phyloP scores from a whole-genome alignment of 306 rosid species.

The Inga leiocalycina region DNA sequence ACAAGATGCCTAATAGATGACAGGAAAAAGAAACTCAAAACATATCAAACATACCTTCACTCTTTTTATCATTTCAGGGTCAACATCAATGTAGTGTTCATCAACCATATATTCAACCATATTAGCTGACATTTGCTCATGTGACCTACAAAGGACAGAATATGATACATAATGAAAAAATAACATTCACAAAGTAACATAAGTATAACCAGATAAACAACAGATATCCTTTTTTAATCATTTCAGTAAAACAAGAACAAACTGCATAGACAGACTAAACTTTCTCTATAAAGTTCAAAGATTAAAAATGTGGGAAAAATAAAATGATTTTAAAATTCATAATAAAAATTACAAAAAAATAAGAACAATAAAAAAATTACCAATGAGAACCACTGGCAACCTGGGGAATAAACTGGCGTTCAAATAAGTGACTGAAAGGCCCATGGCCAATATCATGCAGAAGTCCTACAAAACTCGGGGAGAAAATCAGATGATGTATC shows the following conservation, averaged over 20 bases:
- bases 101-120: constrained; percentile 83
- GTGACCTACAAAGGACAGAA: constrained; percentile 64
- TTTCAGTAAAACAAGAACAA: constrained; percentile 22
- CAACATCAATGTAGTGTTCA: constrained; percentile 76
- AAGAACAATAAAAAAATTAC: constrained; percentile 36
- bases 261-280: background rate
- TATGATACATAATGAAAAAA: background rate
- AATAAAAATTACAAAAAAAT: constrained; percentile 14
- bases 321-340: constrained; percentile 21
- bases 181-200: background rate
- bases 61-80: constrained; percentile 66
- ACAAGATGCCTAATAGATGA: constrained; percentile 10
- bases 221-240: background rate
- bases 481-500: constrained; percentile 10
- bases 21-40: constrained; percentile 24
- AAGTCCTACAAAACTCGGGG: constrained; percentile 62
- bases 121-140: constrained; percentile 86
- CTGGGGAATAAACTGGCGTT: constrained; percentile 80
- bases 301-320: background rate
- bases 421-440: constrained; percentile 95
- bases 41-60: constrained; percentile 57
- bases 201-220: constrained; percentile 18
- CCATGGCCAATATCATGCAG: constrained; percentile 98
- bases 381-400: constrained; percentile 65
- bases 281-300: background rate